Base-by-base conservation (phyloP, 2,329 filamentous ascomycete species). In the Stagonosporopsis vannaccii region DNA sequence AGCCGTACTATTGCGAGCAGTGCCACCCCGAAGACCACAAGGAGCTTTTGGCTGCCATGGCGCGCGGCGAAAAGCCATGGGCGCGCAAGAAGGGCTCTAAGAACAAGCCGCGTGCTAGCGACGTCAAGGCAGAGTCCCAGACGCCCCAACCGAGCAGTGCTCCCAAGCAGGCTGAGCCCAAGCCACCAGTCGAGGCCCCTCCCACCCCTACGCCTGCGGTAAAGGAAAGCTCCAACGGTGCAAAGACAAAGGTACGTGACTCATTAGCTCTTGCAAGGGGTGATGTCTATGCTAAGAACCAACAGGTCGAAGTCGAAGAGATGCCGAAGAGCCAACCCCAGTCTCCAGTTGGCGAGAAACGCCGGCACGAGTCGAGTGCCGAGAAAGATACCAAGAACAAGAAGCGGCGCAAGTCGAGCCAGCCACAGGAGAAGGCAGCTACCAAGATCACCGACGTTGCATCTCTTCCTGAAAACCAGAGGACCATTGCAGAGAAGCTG, bases 11-110 rank as follows among this genome's bases (percentile, higher is more conserved):
- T 77, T 99, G 95, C 78, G 95, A 99, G 77, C 81, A 89, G 77
- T 98, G 95, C 80, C 85, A 85, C 48, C 95, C 95, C 0, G 85
- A 92, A 52, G 87, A 93, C 60, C 95, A 99, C 78, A 87, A 86
- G 65, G 87, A 89, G 58, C 85, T 97, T 2, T 79, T 99, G 4
- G 88, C 88, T 11, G 91, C 89, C 54, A 89, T 97, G 53, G 85
- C 82, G 19, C 85, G 84, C 37, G 95, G 94, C 5, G 91, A 97
- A 78, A 90, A 88, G 76, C 90, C 92, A 0, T 98, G 95, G 95
- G 79, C 76, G 78, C 83, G 75, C 77, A 86, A 81, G 77, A 85
- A 79, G 78, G 84, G 82, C 63, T 78, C 79, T 58, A 84, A 81
- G 65, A 80, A 74, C 77, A 89, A 90, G 89, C 78, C 84, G 85